Conservation (phyloP, 202 grass and related monocot genomes). For the Hordeum pubiflorum region DNA sequence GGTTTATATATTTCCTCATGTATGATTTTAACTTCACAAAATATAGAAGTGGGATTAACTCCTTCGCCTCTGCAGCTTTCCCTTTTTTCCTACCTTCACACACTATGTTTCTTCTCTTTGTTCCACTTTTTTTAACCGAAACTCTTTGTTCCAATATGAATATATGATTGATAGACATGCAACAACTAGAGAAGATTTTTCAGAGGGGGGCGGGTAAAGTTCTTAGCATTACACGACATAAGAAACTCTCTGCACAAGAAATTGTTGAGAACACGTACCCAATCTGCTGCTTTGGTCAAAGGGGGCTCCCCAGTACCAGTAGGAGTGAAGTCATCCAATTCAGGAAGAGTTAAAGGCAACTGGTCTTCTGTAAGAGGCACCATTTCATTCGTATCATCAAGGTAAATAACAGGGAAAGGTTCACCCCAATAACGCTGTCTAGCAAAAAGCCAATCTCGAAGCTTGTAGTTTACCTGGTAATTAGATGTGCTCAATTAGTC, state of each 20-base stretch:
- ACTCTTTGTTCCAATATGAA: no score
- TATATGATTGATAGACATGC: background rate
- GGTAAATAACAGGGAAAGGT: constrained; percentile 86
- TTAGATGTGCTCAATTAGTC: constrained; percentile 25
- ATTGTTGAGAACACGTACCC: constrained; percentile 48
- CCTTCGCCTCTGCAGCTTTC: background rate
- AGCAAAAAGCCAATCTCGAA: constrained; percentile 98
- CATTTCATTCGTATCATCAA: constrained; percentile 71
- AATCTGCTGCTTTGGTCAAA: constrained; percentile 79
- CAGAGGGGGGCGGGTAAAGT: background rate
- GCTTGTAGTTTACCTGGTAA: constrained; percentile 89
- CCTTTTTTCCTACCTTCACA: background rate
- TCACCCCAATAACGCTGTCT: constrained; percentile 95
- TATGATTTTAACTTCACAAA: background rate
- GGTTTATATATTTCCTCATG: background rate
- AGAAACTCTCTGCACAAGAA: background rate
- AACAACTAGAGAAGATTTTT: background rate
- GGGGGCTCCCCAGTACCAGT: constrained; percentile 94
- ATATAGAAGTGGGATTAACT: background rate
- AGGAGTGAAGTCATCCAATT: constrained; percentile 90
- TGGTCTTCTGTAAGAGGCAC: constrained; percentile 65
- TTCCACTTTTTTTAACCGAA: background rate
- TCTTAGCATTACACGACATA: constrained; percentile 2
- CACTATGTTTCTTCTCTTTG: background rate
- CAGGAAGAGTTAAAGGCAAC: constrained; percentile 83